phyloP scores from a whole-genome alignment of 1,284 basidiomycete genomes.

The Paramarasmius palmivorus region DNA sequence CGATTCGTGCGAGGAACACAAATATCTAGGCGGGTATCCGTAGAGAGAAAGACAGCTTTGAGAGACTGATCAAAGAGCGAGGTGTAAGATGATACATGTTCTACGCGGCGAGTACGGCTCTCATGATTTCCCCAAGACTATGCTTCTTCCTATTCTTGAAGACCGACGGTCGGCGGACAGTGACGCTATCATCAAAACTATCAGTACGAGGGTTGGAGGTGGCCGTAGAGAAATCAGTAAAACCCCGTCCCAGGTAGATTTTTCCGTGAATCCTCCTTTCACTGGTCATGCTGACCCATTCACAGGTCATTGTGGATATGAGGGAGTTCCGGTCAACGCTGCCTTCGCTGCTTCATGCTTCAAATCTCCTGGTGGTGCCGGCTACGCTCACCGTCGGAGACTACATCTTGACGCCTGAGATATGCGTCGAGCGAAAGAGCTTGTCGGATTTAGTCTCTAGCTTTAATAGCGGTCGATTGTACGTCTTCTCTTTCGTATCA shows the following conservation, averaged over 20 bases:
- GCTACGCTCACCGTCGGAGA: conserved; percentile 94
- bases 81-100: conserved; percentile 51
- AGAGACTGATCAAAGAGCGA: conserved; percentile 89
- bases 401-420: conserved; percentile 94
- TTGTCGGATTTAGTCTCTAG: conserved; percentile 88
- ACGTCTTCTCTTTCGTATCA: conserved; percentile 33
- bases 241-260: conserved; percentile 69
- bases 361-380: conserved; percentile 81
- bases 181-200: conserved; percentile 79
- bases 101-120: conserved; percentile 1
- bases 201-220: conserved; percentile 87
- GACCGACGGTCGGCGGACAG: conserved; percentile 53
- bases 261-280: background rate
- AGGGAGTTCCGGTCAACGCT: conserved; percentile 94
- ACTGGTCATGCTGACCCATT: conserved; percentile 2
- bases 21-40: conserved; percentile 88
- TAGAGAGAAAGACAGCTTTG: conserved; percentile 94
- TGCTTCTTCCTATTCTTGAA: conserved; percentile 89
- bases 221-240: conserved; percentile 71
- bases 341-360: conserved; percentile 88
- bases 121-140: conserved; percentile 52
- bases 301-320: conserved; percentile 92
- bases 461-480: conserved; percentile 94
- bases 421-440: conserved; percentile 96
- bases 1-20: conserved; percentile 93